Percentiles rank a stretch among this genome's conserved stretches.
Evolutionary conservation across 2,329 filamentous ascomycete species (phyloP).

Genomic region (Fusarium sp.): DNA sequence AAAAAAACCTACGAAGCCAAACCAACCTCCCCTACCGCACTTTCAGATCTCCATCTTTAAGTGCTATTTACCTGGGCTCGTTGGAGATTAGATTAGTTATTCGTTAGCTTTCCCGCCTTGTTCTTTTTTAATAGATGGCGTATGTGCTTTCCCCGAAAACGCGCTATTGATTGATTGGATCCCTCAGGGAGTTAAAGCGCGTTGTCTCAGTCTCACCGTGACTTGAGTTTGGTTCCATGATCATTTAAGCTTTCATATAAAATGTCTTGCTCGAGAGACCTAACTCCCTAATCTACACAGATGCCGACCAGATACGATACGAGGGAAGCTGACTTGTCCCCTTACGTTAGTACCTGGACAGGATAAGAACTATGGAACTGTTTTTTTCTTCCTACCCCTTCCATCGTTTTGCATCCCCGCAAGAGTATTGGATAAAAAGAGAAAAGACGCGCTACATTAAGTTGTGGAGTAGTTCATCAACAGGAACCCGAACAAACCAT

Average conservation of each 20-base stretch:
- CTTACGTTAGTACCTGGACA: constrained; percentile 9
- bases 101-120: constrained; percentile 28
- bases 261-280: constrained; percentile 19
- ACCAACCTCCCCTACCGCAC: constrained; percentile 30
- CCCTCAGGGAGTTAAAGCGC: background rate
- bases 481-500: constrained; percentile 1
- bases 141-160: constrained; percentile 4
- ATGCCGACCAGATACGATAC: constrained; percentile 31
- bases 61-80: background rate
- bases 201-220: constrained; percentile 28
- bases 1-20: background rate
- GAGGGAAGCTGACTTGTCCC: constrained; percentile 33
- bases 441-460: constrained; percentile 30
- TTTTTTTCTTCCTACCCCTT: constrained; percentile 14
- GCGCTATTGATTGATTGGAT: constrained; percentile 7
- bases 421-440: constrained; percentile 28
- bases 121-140: constrained; percentile 20
- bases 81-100: background rate
- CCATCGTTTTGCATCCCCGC: constrained; percentile 35
- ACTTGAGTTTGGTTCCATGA: constrained; percentile 14
- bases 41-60: constrained; percentile 18
- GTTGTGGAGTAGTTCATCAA: background rate
- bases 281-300: background rate
- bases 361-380: constrained; percentile 2
- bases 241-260: constrained; percentile 26